Evolutionary conservation across 1,139 yeast genomes (phyloP), one percentile per base, ranked within the genome.

Genomic region (Ashbya aceris): DNA sequence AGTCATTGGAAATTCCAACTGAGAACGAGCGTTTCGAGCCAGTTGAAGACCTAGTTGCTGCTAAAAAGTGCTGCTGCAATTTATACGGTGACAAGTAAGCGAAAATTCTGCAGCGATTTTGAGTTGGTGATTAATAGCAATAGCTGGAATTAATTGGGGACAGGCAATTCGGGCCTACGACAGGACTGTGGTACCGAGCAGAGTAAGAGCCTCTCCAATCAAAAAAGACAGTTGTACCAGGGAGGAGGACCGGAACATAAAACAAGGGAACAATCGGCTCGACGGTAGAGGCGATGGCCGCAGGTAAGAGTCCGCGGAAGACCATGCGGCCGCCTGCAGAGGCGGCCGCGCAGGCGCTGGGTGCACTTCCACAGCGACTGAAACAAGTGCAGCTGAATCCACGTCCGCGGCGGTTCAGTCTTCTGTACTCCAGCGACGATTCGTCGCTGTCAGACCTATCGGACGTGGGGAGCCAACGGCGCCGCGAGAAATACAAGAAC

Each of bases 381-480:
- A 33, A 33, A 42, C 38, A 27, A 9, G 36, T 27, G 27, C 43
- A 23, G 27, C 35, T 26, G 31, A 37, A 35, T 36, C 20, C 42
- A 4, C 50, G 64, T 40, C 65, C 65, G 29, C 51, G 65, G 47
- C 47, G 64, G 44, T 61, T 61, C 43, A 60, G 64, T 49, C 46
- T 61, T 27, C 48, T 61, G 29, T 60, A 60, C 43, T 58, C 62
- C 35, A 57, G 62, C n/a, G 61, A 23, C 11, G 37, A 57, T 40
- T 58, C 62, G 27, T 55, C 61, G 4, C 40, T 54, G 33, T 55
- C 61, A 40, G 60, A 58, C 36, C 50, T 56, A 4, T 53, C 58
- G 13, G 60, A 54, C 23, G 49, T 41, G 12, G 53, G 48, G 26
- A 43, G 40, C 27, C 42, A 38, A 23, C 43, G 29, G 27, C 39